Evolutionary conservation across 768 basidiomycete species (phyloP), one percentile per base, ranked within the genome.

Genomic region (Kwoniella mangroviensis): DNA sequence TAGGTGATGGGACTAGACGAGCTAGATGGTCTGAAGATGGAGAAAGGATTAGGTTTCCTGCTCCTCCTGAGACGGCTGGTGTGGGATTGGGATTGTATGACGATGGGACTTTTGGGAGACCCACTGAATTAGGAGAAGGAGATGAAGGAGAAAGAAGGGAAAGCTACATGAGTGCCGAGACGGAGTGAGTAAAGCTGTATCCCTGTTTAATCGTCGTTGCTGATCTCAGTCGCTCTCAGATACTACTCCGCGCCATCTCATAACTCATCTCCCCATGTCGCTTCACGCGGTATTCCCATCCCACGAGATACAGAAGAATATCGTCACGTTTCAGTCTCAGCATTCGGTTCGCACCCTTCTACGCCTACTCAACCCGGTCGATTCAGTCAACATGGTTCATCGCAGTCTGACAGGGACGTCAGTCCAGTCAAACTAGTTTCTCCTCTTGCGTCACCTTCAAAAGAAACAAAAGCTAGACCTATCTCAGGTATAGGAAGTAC

Each of bases 281-380:
- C 60, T 7, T 42, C 60, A 13, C 4, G 34, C 5, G 67, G 67
- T 15, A 24, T 52, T 4, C 67, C 67, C 12, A 62, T 68, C 9
- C 51, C 58, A 9, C 34, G 67, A 21, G 59, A 55, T 26, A 51
- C 67, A 13, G 58, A 52, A 41, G 60, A 53, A 11, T 68, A 68
- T 62, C 67, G 67, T 5, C 67, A 68, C 40, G 67, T 61, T 6
- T 68, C 67, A 10, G 67, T 68, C 49, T 68, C 67, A 26, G 67
- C 67, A 13, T 68, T 64, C 45, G 62, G 63, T 10, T 64, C 68
- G 10, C 68, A 63, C 28, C 68, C 68, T 45, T 41, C 68, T 7
- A 64, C 68, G 10, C 63, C 61, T 10, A 63, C 67, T 28, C 51
- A 53, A 17, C 60, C 59, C 17, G n/a, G n/a, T 13, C 53, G 51